A percentile compares a stretch with the other conserved stretches of the same genome.
Conservation (phyloP, 192 early-diverging fungal species). For the Coemansia sp. region DNA sequence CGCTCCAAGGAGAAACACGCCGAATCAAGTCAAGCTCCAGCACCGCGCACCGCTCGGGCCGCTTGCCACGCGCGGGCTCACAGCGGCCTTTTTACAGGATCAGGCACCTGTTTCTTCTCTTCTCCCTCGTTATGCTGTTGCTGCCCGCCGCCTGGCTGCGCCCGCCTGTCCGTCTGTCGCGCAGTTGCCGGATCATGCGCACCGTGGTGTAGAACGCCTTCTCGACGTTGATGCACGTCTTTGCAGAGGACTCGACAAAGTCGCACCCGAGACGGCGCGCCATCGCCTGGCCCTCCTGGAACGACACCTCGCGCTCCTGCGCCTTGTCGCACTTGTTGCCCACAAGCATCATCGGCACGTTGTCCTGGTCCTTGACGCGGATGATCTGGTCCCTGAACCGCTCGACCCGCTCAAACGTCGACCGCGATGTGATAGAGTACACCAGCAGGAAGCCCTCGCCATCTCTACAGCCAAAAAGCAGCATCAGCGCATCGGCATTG, state of each 20-base stretch:
- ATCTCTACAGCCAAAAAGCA: too few species aligned
- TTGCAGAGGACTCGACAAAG: constrained; percentile 88
- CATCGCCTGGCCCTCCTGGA: constrained; percentile 77
- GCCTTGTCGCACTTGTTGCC: constrained; percentile 92
- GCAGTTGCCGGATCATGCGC: constrained; percentile 69
- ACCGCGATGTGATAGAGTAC: constrained; percentile 84
- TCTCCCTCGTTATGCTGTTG: constrained; percentile 40
- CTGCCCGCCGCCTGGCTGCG: constrained; percentile 18
- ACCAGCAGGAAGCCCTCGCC: constrained; percentile 91
- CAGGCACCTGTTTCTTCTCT: constrained; percentile 44
- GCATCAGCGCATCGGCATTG: too few species aligned
- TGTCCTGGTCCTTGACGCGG: constrained; percentile 87
- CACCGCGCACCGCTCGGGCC: too few species aligned
- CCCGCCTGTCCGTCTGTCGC: constrained; percentile 51
- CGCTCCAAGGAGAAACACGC: too few species aligned
- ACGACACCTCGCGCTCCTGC: constrained; percentile 78
- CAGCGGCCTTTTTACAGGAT: constrained; percentile 23
- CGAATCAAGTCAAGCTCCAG: too few species aligned
- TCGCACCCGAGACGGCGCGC: constrained; percentile 71
- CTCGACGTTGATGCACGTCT: constrained; percentile 90
- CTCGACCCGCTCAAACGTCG: constrained; percentile 85
- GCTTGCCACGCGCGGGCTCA: not conserved
- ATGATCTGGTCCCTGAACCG: constrained; percentile 83
- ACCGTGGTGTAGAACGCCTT: constrained; percentile 81
- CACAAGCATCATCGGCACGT: constrained; percentile 86